A percentile compares a stretch with the other conserved stretches of the same genome.
phyloP scores from a whole-genome alignment of 23 red algal genomes.

The Pyropia yezoensis region DNA sequence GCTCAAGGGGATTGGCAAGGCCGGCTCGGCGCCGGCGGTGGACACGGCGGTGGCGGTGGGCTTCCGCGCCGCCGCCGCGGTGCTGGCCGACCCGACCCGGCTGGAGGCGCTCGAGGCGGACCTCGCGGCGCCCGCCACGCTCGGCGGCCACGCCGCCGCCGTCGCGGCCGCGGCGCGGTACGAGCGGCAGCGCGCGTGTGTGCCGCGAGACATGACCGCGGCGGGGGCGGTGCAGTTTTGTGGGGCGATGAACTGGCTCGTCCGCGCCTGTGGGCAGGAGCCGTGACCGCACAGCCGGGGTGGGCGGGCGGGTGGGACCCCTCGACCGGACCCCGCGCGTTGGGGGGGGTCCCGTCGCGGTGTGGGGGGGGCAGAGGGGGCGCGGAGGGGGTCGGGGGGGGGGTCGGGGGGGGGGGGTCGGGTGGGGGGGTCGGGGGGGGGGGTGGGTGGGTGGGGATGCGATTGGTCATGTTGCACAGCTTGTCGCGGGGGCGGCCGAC shows the following conservation, averaged over 20 bases:
- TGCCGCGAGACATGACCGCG: conserved; percentile 49
- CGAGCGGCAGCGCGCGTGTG: conserved; percentile 40
- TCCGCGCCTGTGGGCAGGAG: conserved; percentile 28
- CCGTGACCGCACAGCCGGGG: neutral
- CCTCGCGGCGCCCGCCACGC: neutral
- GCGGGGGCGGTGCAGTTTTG: conserved; percentile 46
- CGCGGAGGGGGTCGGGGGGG: too few relatives aligned
- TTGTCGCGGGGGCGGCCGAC: too few relatives aligned
- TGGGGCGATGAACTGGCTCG: conserved; percentile 51
- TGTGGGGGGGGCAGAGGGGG: too few relatives aligned
- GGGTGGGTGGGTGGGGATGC: too few relatives aligned
- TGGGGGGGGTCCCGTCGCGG: too few relatives aligned
- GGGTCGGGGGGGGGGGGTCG: too few relatives aligned
- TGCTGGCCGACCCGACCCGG: conserved; percentile 25
- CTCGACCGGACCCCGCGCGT: too few relatives aligned
- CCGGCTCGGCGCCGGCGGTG: neutral
- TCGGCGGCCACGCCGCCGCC: neutral
- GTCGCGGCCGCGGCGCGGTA: conserved; percentile 32
- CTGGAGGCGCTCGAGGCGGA: conserved; percentile 22
- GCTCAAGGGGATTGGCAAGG: conserved; percentile 12
- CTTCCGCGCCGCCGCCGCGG: conserved; percentile 32
- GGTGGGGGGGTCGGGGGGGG: too few relatives aligned
- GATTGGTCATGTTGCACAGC: too few relatives aligned
- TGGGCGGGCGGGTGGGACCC: too few relatives aligned
- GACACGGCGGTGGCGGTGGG: conserved; percentile 16